Base-by-base conservation (phyloP, 495 filamentous ascomycete species). In the Tetracladium marchalianum region DNA sequence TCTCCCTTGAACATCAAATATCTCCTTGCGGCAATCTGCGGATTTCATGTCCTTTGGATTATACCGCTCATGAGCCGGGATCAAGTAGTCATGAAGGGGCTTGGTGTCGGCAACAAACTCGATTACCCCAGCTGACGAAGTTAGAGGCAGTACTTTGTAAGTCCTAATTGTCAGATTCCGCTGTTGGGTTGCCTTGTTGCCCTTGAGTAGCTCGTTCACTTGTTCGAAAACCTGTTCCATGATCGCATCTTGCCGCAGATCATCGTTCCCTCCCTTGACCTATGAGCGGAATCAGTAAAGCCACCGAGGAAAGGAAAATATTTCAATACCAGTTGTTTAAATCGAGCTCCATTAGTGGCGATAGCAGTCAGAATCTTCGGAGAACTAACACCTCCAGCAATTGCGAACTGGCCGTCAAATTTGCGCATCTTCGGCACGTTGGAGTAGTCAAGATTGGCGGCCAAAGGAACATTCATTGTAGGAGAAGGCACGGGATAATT, bases 141-240 rank as follows among this genome's bases (percentile, higher is more conserved):
- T 90, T 27, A 99, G 70, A 0, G 92, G 92, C 9, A 97, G 68
- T 13, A 99, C 92, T 60, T 95, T 95, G 71, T 99, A 99, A 1
- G 92, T 95, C 27, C 92, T 69, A 56, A 99, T 88, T 2, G 80
- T 80, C 16, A 99, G 71, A 51, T 90, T 85, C 1, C 92, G 83
- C 55, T 93, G 89, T 9, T 85, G 80, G 6, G 93, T 95, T 10
- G 83, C 78, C 40, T 84, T 78, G 54, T 95, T 84, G 18, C 83
- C 81, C 63, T 84, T 83, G 18, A 99, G 72, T 5, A 97, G 80
- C 44, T 83, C 82, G 56, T 84, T 94, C 24, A 96, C 92, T 73
- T 95, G 86, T 40, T 86, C 87, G 65, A 97, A 99, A 27, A 99
- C 92, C 66, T 99, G 92, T 62, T 97, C 93, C 93, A 99, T 99